Base-by-base conservation (phyloP, 495 filamentous ascomycete genomes). In the Venustampulla echinocandica region DNA sequence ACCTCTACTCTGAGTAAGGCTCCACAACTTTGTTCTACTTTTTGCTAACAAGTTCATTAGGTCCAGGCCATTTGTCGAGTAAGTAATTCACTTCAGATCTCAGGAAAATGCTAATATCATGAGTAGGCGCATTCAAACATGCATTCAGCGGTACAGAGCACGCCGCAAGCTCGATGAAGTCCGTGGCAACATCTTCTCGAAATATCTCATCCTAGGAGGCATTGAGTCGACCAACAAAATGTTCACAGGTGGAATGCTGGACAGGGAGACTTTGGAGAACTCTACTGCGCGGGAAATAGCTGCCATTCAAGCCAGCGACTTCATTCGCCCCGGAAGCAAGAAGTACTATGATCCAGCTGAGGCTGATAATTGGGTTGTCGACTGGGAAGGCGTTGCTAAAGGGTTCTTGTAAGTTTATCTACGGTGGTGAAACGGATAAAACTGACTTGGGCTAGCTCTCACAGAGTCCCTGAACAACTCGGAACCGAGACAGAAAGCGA, bases 171-270 rank as follows among this genome's bases (percentile, higher is more conserved):
- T 95, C 44, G 76, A 87, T 44, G 59, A 65, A 10, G 61, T 71
- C 2, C 75, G 78, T 42, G 64, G 72, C 18, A 66, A 70, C 22
- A 58, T 92, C 19, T 93, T 99, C 67, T 69, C 75, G 46, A 82
- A 82, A 45, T 96, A 90, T 54, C 71, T 97, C 19, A 63, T 73
- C 19, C 84, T 87, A 24, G 92, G 92, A n/a, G 93, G 93, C 7
- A 74, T 97, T 27, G 79, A 82, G 22, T 54, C 73, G 13, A 73
- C 65, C 0, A 24, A 15, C 10, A 85, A 84, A 41, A 76, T 80
- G 55, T 93, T 88, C 49, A 74, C 69, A 10, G 80, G 79, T 2
- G 76, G 19, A 72, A 71, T 23, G 55, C 44, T 59, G 4, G 56
- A 73, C 10, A 66, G 71, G 11, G 68, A 76, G 1, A 61, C 77